Conservation (phyloP, 2,329 filamentous ascomycete genomes). For the Fonsecaea erecta region DNA sequence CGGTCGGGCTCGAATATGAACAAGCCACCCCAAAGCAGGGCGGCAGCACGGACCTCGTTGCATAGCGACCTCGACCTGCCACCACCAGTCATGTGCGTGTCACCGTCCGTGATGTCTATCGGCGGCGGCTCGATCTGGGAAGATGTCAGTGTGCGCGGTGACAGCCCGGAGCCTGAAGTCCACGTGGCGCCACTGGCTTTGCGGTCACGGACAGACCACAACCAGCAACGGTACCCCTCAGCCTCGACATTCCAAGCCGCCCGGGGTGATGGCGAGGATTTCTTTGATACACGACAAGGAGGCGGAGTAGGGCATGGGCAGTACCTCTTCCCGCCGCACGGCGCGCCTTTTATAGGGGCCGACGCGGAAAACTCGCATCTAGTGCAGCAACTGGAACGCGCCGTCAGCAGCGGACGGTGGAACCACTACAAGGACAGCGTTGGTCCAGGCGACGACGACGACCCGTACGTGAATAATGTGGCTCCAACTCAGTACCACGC, state of each 20-base stretch:
- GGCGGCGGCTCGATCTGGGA: conserved; percentile 47
- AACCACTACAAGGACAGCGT: conserved; percentile 4
- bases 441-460: not conserved
- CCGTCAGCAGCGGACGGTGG: conserved; percentile 22
- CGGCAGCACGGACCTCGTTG: not conserved
- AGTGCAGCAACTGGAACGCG: conserved; percentile 26
- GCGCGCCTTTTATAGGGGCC: not conserved
- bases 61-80: not conserved
- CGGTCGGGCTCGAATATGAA: not conserved
- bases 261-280: not conserved
- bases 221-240: not conserved
- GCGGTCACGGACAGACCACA: conserved; percentile 1
- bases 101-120: conserved; percentile 22
- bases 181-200: conserved; percentile 7
- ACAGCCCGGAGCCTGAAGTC: conserved; percentile 26
- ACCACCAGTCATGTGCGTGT: conserved; percentile 12
- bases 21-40: not conserved
- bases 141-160: conserved; percentile 39
- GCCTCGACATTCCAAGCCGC: not conserved
- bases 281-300: not conserved
- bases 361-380: conserved; percentile 16
- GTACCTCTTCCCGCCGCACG: not conserved
- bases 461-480: not conserved
- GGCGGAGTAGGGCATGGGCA: not conserved
- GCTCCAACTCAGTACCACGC: not conserved